Evolutionary conservation across 2,329 filamentous ascomycete species (phyloP), one percentile per base, ranked within the genome.

Genomic region (Aspergillus sp.): DNA sequence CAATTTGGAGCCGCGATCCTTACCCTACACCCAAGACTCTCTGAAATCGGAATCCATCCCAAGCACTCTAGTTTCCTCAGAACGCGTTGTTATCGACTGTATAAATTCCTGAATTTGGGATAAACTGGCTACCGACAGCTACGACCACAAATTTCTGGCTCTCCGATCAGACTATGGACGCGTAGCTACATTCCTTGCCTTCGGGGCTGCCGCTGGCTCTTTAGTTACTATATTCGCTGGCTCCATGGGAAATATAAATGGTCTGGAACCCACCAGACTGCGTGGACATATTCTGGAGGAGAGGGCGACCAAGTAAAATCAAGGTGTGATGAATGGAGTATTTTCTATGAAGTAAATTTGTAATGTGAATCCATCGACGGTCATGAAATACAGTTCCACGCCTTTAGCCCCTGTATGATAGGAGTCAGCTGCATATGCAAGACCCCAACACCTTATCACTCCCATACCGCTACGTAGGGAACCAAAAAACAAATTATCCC

Each of bases 381-480:
- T 43, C 44, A 52, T 17, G 52, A 57, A 44, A 52, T 56, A 48
- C 25, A 31, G 23, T 11, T 19, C 31, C 17, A 39, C 37, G n/a
- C 7, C 51, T 35, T 23, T 43, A 40, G 33, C 14, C 2, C n/a
- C 12, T 11, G n/a, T 25, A 41, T 46, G 33, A 4, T 33, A 37
- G 33, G 48, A 52, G 43, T 50, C 57, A 57, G 61, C 57, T 56
- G 55, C 58, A 57, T 60, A 40, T 62, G 62, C 60, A 58, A 46
- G 47, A 59, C 52, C 56, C 54, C 46, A 55, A 45, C 14, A 15
- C 41, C 19, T 39, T 46, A 23, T 23, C 33, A 53, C 33, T 17
- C 6, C 15, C 12, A 19, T 39, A 41, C 40, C 43, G n/a, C 6
- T n/a, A 55, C 44, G 37, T 33, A 52, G n/a, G 41, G 35, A 15